These are phyloP conservation scores for Biscogniauxia sp. DNA, from an alignment of 2,329 filamentous ascomycete species.

Conservation along the genomic window DNA sequence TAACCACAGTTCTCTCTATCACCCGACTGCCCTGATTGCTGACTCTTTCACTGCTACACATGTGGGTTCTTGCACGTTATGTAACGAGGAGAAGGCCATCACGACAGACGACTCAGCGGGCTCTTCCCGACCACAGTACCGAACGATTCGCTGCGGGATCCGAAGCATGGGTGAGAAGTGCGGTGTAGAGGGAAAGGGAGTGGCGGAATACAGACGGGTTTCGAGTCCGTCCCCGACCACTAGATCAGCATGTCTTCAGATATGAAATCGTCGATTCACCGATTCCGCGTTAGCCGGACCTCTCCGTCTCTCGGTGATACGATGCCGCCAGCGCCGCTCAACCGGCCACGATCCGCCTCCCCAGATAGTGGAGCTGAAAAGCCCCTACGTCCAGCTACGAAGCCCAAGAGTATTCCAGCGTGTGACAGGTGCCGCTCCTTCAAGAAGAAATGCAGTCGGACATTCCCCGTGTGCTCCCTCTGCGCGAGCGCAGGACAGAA, in stretches of 20 bases:
- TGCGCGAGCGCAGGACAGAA: constrained; percentile 39
- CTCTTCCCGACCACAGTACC: background rate
- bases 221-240: background rate
- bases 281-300: constrained; percentile 26
- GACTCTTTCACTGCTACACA: background rate
- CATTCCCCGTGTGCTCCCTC: constrained; percentile 39
- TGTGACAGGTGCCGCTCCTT: constrained; percentile 44
- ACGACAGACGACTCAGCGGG: background rate
- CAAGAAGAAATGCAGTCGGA: constrained; percentile 46
- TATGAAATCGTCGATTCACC: constrained; percentile 26
- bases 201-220: background rate
- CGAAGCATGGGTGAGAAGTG: background rate
- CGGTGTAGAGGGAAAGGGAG: background rate
- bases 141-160: background rate
- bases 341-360: constrained; percentile 21
- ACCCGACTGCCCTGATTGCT: background rate
- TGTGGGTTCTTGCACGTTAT: background rate
- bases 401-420: constrained; percentile 28
- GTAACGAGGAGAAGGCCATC: background rate
- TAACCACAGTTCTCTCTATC: background rate
- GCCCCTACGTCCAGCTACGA: constrained; percentile 22
- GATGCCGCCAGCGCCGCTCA: constrained; percentile 10
- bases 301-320: constrained; percentile 5
- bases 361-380: constrained; percentile 5
- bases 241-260: constrained; percentile 2